phyloP scores from a whole-genome alignment of 371 early-diverging fungal species.

The Chytridium lagenaria region DNA sequence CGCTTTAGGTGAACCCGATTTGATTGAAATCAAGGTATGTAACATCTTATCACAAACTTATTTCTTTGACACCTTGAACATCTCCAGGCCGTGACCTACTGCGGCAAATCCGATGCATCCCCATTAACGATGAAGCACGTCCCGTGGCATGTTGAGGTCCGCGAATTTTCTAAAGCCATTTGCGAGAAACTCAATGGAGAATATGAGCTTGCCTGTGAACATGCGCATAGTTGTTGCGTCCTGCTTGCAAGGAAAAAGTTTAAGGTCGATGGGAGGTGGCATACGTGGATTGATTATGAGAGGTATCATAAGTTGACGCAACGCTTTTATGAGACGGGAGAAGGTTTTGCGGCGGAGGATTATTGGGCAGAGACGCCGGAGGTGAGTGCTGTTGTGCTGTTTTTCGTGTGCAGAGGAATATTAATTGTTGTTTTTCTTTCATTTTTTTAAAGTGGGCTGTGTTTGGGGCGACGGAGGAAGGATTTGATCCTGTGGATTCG shows the following conservation, averaged over 20 bases:
- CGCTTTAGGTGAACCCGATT: conserved; percentile 74
- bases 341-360: conserved; percentile 71
- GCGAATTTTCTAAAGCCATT: conserved; percentile 70
- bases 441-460: conserved; percentile 65
- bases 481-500: conserved; percentile 81
- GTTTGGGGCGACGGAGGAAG: conserved; percentile 73
- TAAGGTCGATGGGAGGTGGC: conserved; percentile 75
- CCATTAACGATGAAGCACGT: conserved; percentile 56
- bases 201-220: conserved; percentile 78
- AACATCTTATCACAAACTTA: conserved; percentile 58
- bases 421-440: background rate
- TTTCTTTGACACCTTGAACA: background rate
- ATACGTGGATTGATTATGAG: conserved; percentile 82
- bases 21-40: conserved; percentile 77
- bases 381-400: background rate
- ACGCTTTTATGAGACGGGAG: conserved; percentile 52
- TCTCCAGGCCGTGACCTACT: conserved; percentile 65
- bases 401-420: too few species aligned
- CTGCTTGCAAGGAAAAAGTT: conserved; percentile 72
- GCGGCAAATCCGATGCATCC: conserved; percentile 40
- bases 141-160: conserved; percentile 81
- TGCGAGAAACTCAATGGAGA: conserved; percentile 61
- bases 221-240: conserved; percentile 75
- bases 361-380: conserved; percentile 75
- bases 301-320: conserved; percentile 71